Evolutionary conservation across 352 stramenopile genomes (phyloP).

Genomic region (Phytopythium helicoides): DNA sequence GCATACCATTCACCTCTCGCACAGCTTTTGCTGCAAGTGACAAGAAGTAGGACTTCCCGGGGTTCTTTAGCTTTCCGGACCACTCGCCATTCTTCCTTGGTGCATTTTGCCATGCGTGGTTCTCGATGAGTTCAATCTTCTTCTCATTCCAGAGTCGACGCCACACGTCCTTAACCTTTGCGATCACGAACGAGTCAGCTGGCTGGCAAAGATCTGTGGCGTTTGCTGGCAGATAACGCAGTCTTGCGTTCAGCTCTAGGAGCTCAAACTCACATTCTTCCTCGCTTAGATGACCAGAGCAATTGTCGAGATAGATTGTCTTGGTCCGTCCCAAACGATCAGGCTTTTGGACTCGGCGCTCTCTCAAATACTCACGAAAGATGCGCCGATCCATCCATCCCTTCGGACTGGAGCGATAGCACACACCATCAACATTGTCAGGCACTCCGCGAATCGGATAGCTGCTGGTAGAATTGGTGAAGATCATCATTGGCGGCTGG

Average conservation of each 20-base stretch:
- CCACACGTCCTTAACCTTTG: conserved; percentile 27
- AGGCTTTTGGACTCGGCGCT: conserved; percentile 6
- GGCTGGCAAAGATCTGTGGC: conserved; percentile 20
- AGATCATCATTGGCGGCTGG: conserved; percentile 18
- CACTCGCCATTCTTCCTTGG: conserved; percentile 15
- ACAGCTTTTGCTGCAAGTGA: conserved; percentile 15
- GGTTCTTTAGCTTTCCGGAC: conserved; percentile 30
- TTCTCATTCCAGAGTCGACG: conserved; percentile 18
- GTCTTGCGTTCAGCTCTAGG: conserved; percentile 3
- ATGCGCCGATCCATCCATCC: conserved; percentile 16
- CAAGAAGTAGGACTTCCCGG: conserved; percentile 24
- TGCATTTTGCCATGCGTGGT: conserved; percentile 19
- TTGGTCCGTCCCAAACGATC: conserved; percentile 13
- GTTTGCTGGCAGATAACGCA: conserved; percentile 15
- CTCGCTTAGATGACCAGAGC: conserved; percentile 9
- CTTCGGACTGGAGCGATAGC: conserved; percentile 14
- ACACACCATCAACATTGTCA: conserved; percentile 13
- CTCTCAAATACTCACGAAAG: conserved; percentile 18
- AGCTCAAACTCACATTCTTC: conserved; percentile 8
- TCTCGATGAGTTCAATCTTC: conserved; percentile 26
- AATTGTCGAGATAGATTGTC: conserved; percentile 21
- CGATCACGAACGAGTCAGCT: conserved; percentile 30
- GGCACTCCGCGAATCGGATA: conserved; percentile 15
- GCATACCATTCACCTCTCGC: conserved; percentile 15
- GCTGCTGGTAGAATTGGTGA: conserved; percentile 7